Conservation (phyloP, 2,329 filamentous ascomycete genomes). For the Malbranchea zuffiana region DNA sequence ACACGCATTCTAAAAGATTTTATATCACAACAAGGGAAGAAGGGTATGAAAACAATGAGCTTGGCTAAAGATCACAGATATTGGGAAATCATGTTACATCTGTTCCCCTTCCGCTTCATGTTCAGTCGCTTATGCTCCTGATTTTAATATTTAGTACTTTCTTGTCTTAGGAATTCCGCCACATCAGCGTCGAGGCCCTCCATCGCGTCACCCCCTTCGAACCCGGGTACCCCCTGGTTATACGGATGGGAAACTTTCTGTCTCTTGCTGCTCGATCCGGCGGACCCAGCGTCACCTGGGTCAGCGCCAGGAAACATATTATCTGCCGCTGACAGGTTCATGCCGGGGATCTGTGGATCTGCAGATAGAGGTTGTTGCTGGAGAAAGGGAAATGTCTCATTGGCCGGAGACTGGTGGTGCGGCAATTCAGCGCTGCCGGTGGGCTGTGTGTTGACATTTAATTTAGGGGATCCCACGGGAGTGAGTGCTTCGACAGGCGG, state of each 20-base stretch:
- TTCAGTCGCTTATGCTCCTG: too few relatives aligned
- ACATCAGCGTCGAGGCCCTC: constrained; percentile 51
- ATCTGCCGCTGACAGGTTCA: neutral
- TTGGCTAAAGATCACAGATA: too few relatives aligned
- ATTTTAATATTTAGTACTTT: constrained; percentile 23
- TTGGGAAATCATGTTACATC: too few relatives aligned
- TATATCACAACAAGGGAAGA: too few relatives aligned
- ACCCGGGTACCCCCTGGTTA: constrained; percentile 32
- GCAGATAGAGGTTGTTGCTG: neutral
- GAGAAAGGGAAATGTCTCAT: neutral
- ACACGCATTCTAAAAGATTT: too few relatives aligned
- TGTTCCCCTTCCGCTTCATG: too few relatives aligned
- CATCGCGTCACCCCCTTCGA: constrained; percentile 43
- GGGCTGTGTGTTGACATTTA: constrained; percentile 14
- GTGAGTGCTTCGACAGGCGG: constrained; percentile 81
- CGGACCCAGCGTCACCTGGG: constrained; percentile 5
- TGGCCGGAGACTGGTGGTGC: constrained; percentile 1
- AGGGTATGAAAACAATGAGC: too few relatives aligned
- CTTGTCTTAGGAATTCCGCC: constrained; percentile 45
- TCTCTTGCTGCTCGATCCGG: constrained; percentile 33
- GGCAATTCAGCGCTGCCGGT: neutral
- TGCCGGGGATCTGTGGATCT: neutral
- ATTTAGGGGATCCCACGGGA: constrained; percentile 40
- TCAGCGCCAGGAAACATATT: neutral
- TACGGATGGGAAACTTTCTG: constrained; percentile 39